A percentile compares a stretch with the other conserved stretches of the same genome.
Evolutionary conservation across 176 grass and related monocot genomes (phyloP).

Genomic region (Urochloa ruziziensis): DNA sequence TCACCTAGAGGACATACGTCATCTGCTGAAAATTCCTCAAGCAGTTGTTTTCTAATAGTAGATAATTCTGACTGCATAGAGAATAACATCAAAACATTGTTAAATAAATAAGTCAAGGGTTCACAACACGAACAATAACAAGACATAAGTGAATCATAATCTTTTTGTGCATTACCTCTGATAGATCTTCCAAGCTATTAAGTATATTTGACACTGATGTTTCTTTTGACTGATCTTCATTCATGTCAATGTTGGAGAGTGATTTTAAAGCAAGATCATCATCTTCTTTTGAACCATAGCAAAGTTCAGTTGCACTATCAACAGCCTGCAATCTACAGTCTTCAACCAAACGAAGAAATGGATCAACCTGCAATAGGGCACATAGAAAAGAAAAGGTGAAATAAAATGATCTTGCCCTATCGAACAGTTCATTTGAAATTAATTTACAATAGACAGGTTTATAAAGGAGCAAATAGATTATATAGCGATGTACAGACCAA

Average conservation of each 20-base stretch:
- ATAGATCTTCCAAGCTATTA: conserved; percentile 57
- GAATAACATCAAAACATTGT: conserved; percentile 3
- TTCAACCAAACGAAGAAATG: conserved; percentile 84
- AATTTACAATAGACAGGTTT: not conserved
- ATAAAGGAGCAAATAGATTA: not conserved
- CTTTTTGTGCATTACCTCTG: conserved; percentile 51
- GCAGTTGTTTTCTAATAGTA: conserved; percentile 60
- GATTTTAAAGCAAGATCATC: conserved; percentile 68
- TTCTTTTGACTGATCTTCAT: conserved; percentile 67
- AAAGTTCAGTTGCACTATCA: conserved; percentile 33
- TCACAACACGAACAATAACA: not conserved
- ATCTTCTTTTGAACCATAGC: conserved; percentile 82
- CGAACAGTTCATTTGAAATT: not conserved
- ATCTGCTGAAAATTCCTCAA: conserved; percentile 82
- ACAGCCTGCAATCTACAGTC: conserved; percentile 72
- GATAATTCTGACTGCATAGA: conserved; percentile 63
- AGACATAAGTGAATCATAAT: not conserved
- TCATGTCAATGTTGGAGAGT: conserved; percentile 56
- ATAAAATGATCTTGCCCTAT: not conserved
- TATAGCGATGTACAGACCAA: not conserved
- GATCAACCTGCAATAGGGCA: conserved; percentile 60
- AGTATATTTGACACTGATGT: conserved; percentile 71
- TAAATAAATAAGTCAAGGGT: not conserved
- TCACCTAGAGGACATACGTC: conserved; percentile 68
- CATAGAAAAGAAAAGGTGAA: conserved; percentile 15